Conservation (phyloP, 2,329 filamentous ascomycete genomes). For the Thielaviopsis cerberus region DNA sequence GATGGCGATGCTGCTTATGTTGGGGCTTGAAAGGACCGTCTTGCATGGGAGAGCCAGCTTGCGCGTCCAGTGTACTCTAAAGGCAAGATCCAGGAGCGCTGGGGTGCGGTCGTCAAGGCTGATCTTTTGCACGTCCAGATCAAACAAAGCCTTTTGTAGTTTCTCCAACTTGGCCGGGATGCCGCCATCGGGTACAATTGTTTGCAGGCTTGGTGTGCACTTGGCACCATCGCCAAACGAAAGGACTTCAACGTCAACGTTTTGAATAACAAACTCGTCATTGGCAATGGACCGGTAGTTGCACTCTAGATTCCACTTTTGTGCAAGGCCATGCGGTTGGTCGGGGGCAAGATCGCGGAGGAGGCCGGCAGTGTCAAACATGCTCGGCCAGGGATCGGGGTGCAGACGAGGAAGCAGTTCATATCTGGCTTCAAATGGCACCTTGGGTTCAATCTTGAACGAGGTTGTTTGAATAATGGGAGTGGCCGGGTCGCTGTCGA, state of each 20-base stretch:
- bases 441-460: conserved; percentile 53
- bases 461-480: conserved; percentile 57
- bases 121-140: conserved; percentile 54
- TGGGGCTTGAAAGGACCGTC: conserved; percentile 19
- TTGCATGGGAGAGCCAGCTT: conserved; percentile 17
- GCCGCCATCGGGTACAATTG: conserved; percentile 23
- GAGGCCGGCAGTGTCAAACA: conserved; percentile 48
- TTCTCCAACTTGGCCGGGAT: conserved; percentile 43
- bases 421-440: conserved; percentile 82
- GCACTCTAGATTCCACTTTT: conserved; percentile 64
- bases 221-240: conserved; percentile 31
- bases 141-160: conserved; percentile 54
- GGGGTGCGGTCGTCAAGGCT: conserved; percentile 67
- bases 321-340: conserved; percentile 43
- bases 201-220: conserved; percentile 29
- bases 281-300: conserved; percentile 59
- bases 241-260: conserved; percentile 43
- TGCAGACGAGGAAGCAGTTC: conserved; percentile 69
- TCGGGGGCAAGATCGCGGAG: conserved; percentile 23
- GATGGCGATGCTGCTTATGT: conserved; percentile 52
- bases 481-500: conserved; percentile 63
- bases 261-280: conserved; percentile 46
- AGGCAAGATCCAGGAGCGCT: conserved; percentile 52
- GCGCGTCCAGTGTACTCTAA: conserved; percentile 64
- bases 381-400: conserved; percentile 63